These are phyloP conservation scores for Sphagnum contortum DNA, from an alignment of 225 moss, liverwort and hornwort species.

Conservation along the genomic window DNA sequence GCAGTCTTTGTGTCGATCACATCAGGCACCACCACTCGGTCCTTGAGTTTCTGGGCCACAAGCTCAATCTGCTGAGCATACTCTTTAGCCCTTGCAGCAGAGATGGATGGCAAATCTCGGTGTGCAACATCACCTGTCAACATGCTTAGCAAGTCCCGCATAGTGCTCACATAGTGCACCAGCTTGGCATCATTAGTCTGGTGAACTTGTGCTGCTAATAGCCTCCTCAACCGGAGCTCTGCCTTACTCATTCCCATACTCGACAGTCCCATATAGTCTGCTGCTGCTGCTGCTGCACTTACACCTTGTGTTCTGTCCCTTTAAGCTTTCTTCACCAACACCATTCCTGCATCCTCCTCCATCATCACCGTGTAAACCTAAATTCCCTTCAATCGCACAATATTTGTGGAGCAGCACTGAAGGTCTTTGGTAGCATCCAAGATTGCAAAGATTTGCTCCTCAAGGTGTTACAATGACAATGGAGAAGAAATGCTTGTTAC, in stretches of 20 bases:
- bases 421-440: too few relatives aligned
- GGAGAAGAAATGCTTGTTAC: too few relatives aligned
- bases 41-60: constrained; percentile 53
- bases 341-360: too few relatives aligned
- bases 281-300: too few relatives aligned
- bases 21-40: constrained; percentile 1
- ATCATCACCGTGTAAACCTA: too few relatives aligned
- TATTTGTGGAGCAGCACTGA: too few relatives aligned
- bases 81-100: constrained; percentile 50
- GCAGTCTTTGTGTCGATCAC: not conserved
- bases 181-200: constrained; percentile 74
- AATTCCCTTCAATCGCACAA: too few relatives aligned
- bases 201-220: constrained; percentile 50
- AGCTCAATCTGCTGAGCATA: constrained; percentile 66
- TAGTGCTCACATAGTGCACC: constrained; percentile 71
- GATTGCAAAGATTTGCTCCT: too few relatives aligned
- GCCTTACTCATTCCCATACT: constrained; percentile 56
- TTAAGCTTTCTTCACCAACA: too few relatives aligned
- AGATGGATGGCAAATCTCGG: constrained; percentile 48
- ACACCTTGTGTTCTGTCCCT: too few relatives aligned
- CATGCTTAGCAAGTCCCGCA: constrained; percentile 62
- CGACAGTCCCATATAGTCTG: too few relatives aligned
- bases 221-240: constrained; percentile 48
- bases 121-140: constrained; percentile 63
- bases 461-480: too few relatives aligned